A percentile compares a stretch with the other conserved stretches of the same genome.
Conservation (phyloP, 345 rosid species). For the Citrus sinensis region DVS_A1.0 CM039163.1:27410001-27410500, state of each 20-base stretch:
- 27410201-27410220: no score
- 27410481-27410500: neutral
- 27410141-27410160: no score
- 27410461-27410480: neutral
- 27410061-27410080: no score
- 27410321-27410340: neutral
- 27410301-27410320: neutral
- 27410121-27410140: neutral
- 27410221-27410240: no score
- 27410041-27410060: no score
- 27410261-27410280: no score
- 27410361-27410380: neutral
- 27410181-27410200: no score
- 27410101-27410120: neutral
- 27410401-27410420: neutral
- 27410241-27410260: no score
- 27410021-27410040: no score
- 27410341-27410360: neutral
- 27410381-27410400: neutral
- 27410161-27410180: no score
- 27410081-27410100: neutral
- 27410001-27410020: no score
- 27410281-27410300: no score
- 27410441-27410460: neutral
- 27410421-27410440: neutral